phyloP scores from a whole-genome alignment of 331 rosid species.

The Cydonia oblonga region DNA sequence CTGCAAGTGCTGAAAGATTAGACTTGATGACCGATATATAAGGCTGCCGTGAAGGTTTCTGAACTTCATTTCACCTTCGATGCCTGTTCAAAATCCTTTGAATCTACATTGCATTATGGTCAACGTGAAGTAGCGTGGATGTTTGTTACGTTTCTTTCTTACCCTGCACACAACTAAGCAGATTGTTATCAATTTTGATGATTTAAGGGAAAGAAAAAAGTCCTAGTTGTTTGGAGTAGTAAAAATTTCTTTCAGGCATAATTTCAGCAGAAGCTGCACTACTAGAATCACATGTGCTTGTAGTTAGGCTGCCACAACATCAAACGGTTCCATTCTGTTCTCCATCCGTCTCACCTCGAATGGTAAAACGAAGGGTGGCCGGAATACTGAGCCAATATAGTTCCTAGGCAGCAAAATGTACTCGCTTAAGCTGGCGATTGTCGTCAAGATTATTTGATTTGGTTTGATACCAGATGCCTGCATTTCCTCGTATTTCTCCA shows the following conservation, averaged over 20 bases:
- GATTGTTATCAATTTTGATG: too few species aligned
- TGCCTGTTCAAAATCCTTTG: background rate
- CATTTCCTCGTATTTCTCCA: slow-evolving; percentile 69
- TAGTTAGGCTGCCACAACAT: background rate
- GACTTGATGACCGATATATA: background rate
- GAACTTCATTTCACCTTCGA: background rate
- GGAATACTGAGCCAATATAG: background rate
- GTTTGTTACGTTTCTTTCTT: background rate
- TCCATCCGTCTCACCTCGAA: background rate
- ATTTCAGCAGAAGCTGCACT: background rate
- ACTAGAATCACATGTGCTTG: background rate
- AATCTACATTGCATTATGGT: background rate
- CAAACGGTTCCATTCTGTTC: background rate
- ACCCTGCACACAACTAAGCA: background rate
- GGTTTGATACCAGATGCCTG: slow-evolving; percentile 39
- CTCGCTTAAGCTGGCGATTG: slow-evolving; percentile 23
- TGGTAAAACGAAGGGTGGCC: background rate
- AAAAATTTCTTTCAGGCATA: background rate
- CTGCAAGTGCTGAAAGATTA: slow-evolving; percentile 28
- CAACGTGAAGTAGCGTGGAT: background rate
- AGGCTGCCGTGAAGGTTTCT: background rate
- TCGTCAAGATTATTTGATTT: slow-evolving; percentile 63
- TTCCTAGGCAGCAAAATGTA: background rate
- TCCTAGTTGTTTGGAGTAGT: background rate
- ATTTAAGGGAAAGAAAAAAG: background rate